Base-by-base conservation (phyloP, 2,329 filamentous ascomycete species). In the Ilyonectria mors-panacis region DNA sequence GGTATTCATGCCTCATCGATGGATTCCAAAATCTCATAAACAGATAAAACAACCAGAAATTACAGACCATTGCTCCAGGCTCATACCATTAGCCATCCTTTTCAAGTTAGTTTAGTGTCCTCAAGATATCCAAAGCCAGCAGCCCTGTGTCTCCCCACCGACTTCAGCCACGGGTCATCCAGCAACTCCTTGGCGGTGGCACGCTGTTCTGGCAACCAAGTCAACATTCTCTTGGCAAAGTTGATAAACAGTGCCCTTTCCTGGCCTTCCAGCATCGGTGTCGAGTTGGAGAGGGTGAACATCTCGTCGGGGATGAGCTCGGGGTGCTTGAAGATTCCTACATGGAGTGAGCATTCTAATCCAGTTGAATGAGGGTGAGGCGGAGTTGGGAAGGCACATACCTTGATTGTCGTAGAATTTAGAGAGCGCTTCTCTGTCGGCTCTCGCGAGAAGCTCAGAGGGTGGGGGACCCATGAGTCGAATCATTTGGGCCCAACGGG, bases 141-240 rank as follows among this genome's bases (percentile, higher is more conserved):
- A 2, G 69, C 62, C 33, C 59, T 42, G 35, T 65, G 50, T 10
- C 26, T 54, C 8, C 59, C 56, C 1, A 58, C n/a, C 8, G 47
- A 71, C 51, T 63, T 73, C 10, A 79, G 63, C 76, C 77, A 79
- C 2, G 77, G 75, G 28, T 79, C 77, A 9, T 78, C 67, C 1
- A 79, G 69, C 42, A 79, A 57, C 57, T 78, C 75, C 50, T 70
- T 73, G 13, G 76, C 75, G 2, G 77, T 78, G 30, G 73, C 72
- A 8, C 77, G 70, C 35, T 78, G 61, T 56, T 77, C 75, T 0
- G 77, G 77, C 17, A 70, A n/a, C 77, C 77, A 78, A 2, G 69
- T 69, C 23, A 79, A 47, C 76, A 79, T 78, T 15, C 75, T 70
- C 58, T 70, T 73, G 9, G 73, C 70, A 72, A 79, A 79, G 28